Evolutionary conservation across 2,329 filamentous ascomycete genomes (phyloP).

Genomic region (Ophiosphaerella korrae): DNA sequence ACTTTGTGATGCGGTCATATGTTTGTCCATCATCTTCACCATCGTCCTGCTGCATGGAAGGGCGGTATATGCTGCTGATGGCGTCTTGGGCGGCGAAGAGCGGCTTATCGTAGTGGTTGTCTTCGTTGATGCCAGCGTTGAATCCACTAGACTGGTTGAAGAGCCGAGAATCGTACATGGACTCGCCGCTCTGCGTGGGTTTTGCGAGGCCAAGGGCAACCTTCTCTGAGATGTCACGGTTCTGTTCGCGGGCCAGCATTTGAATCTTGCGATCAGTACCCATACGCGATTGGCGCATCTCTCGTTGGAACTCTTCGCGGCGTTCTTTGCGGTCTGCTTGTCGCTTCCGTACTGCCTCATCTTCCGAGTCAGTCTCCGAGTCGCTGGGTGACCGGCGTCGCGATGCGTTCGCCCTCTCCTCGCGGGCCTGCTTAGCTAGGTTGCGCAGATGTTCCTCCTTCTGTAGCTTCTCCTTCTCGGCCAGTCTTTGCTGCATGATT

Average conservation of each 20-base stretch:
- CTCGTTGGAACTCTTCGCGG: slow-evolving; percentile 81
- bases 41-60: slow-evolving; percentile 70
- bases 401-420: slow-evolving; percentile 68
- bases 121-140: slow-evolving; percentile 91
- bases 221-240: slow-evolving; percentile 96
- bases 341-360: slow-evolving; percentile 74
- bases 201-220: slow-evolving; percentile 93
- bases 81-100: slow-evolving; percentile 95
- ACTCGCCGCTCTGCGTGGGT: slow-evolving; percentile 86
- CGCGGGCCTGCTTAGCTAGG: slow-evolving; percentile 88
- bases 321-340: slow-evolving; percentile 78
- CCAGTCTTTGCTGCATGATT: slow-evolving; percentile 92
- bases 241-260: slow-evolving; percentile 91
- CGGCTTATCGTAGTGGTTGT: slow-evolving; percentile 96
- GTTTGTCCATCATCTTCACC: slow-evolving; percentile 80
- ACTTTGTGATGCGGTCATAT: slow-evolving; percentile 86
- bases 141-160: slow-evolving; percentile 96
- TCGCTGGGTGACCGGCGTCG: slow-evolving; percentile 49
- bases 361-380: slow-evolving; percentile 59
- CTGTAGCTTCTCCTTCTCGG: slow-evolving; percentile 93
- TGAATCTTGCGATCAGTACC: slow-evolving; percentile 89
- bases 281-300: slow-evolving; percentile 93
- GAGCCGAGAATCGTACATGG: slow-evolving; percentile 94
- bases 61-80: slow-evolving; percentile 91
- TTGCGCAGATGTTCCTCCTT: slow-evolving; percentile 91